Percentiles rank a stretch among this genome's conserved stretches.
Evolutionary conservation across 1,139 yeast genomes (phyloP).

Genomic region (Suhomyces terraborum): DNA sequence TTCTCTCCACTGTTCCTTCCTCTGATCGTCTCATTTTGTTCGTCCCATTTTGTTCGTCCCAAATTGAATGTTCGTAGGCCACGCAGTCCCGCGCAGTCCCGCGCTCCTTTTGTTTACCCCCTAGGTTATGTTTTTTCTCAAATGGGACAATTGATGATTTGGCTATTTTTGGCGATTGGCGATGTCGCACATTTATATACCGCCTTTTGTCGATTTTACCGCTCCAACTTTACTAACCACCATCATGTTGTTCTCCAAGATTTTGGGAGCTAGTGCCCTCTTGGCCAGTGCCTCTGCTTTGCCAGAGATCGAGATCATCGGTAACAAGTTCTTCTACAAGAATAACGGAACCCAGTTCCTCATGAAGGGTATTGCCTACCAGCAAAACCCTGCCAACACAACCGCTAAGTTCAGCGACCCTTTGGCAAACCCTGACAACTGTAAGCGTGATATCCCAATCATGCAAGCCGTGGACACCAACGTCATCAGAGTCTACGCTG

Average conservation of each 20-base stretch:
- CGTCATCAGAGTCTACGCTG: conserved; percentile 73
- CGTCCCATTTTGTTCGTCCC: too few relatives aligned
- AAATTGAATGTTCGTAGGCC: too few relatives aligned
- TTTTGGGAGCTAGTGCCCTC: conserved; percentile 39
- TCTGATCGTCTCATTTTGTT: too few relatives aligned
- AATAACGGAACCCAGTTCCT: conserved; percentile 81
- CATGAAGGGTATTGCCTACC: conserved; percentile 79
- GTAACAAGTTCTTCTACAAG: conserved; percentile 77
- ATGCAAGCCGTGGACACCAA: conserved; percentile 64
- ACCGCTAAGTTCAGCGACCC: conserved; percentile 34
- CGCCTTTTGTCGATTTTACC: conserved; percentile 4
- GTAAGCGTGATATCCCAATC: conserved; percentile 80
- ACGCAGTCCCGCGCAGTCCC: background rate
- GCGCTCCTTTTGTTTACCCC: conserved; percentile 9
- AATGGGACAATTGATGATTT: conserved; percentile 8
- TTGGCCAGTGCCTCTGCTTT: conserved; percentile 41
- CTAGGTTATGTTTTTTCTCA: conserved; percentile 10
- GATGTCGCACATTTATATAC: conserved; percentile 4
- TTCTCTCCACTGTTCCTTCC: too few relatives aligned
- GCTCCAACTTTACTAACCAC: background rate
- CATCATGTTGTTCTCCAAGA: conserved; percentile 52
- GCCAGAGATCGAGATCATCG: conserved; percentile 59
- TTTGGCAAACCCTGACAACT: conserved; percentile 32
- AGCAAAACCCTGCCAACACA: conserved; percentile 59
- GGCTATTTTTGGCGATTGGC: conserved; percentile 8